Percentiles rank a stretch among this genome's conserved stretches.
phyloP scores from a whole-genome alignment of 148 eudicot genomes.

The Cornus kousa region DNA sequence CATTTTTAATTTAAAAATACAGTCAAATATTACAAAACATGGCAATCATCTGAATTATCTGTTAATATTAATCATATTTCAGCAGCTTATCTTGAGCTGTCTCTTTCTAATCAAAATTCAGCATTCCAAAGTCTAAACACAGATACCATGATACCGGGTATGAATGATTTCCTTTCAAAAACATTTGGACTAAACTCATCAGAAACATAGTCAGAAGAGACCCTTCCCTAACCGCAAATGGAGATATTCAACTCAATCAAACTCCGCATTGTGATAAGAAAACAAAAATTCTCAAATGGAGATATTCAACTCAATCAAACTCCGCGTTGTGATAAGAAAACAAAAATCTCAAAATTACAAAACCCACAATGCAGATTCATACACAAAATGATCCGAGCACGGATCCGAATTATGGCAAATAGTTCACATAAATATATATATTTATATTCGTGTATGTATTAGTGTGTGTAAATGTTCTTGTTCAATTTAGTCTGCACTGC shows the following conservation, averaged over 20 bases:
- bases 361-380: neutral
- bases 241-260: neutral
- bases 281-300: neutral
- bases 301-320: too few species aligned
- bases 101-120: neutral
- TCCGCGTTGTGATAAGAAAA: too few species aligned
- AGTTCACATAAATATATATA: neutral
- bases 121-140: neutral
- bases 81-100: neutral
- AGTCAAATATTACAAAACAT: too few species aligned
- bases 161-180: neutral
- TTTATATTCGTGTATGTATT: neutral
- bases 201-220: neutral
- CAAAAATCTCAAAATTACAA: neutral
- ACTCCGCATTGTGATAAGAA: neutral
- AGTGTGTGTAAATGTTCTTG: too few species aligned
- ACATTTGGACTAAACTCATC: neutral
- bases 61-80: too few species aligned
- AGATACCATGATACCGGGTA: neutral
- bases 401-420: neutral
- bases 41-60: too few species aligned
- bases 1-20: too few species aligned
- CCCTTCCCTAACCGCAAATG: neutral
- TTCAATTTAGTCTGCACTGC: neutral
- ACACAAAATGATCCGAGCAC: neutral